These are phyloP conservation scores for Grifola frondosa DNA, from an alignment of 1,284 basidiomycete species.

Conservation along the genomic window DNA sequence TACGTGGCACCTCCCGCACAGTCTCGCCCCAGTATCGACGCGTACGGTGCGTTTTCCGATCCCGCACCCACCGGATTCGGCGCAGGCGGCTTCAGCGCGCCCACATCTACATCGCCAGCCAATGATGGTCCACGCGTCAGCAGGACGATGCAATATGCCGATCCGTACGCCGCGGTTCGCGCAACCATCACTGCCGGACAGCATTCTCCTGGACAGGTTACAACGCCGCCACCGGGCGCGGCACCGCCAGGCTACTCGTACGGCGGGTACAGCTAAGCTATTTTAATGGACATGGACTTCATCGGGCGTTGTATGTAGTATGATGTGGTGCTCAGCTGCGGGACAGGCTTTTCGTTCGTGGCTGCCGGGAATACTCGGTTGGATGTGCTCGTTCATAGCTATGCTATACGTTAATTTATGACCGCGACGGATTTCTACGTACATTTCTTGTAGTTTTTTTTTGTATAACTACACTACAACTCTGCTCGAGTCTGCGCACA, in stretches of 20 bases:
- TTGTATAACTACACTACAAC: conserved; percentile 23
- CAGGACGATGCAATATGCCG: conserved; percentile 86
- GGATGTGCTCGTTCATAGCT: conserved; percentile 9
- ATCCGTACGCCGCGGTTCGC: conserved; percentile 76
- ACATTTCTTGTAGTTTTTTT: conserved; percentile 14
- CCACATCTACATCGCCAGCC: conserved; percentile 34
- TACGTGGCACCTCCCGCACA: conserved; percentile 24
- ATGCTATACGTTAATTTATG: conserved; percentile 25
- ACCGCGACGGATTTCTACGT: conserved; percentile 13
- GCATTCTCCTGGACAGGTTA: conserved; percentile 8
- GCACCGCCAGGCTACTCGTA: conserved; percentile 25
- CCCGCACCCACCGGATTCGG: conserved; percentile 72
- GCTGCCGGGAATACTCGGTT: conserved; percentile 3
- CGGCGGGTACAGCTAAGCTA: conserved; percentile 22
- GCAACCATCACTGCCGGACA: conserved; percentile 36
- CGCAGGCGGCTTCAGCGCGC: conserved; percentile 19
- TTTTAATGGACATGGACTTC: background rate
- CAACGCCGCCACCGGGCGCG: conserved; percentile 14
- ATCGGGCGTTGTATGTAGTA: conserved; percentile 4
- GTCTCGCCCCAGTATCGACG: conserved; percentile 73
- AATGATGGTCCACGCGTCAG: conserved; percentile 56
- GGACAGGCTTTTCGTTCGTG: conserved; percentile 17
- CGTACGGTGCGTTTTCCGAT: conserved; percentile 85
- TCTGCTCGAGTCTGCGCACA: too few species aligned
- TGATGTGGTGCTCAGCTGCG: conserved; percentile 9